phyloP scores from a whole-genome alignment of 2,329 filamentous ascomycete species.

The Cercospora sp. region DNA sequence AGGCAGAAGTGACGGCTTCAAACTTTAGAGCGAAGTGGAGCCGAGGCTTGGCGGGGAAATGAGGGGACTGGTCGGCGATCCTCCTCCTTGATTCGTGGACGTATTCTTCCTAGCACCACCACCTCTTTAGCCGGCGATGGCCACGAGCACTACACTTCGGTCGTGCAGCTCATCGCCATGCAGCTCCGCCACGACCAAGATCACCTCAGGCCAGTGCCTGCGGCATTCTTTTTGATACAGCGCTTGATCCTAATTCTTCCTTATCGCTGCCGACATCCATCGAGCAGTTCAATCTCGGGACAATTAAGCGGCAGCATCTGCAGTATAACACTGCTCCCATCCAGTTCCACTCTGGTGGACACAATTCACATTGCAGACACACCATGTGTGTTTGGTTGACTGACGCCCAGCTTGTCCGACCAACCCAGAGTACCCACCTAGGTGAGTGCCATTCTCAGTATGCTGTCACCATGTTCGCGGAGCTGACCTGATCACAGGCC shows the following conservation, averaged over 20 bases:
- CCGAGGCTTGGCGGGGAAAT: background rate
- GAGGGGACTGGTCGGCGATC: background rate
- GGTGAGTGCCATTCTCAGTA: constrained; percentile 18
- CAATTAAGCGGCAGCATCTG: constrained; percentile 19
- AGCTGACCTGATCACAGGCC: constrained; percentile 26
- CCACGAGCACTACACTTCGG: constrained; percentile 10
- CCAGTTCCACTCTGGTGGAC: constrained; percentile 25
- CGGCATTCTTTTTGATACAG: constrained; percentile 9
- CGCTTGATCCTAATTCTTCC: constrained; percentile 14
- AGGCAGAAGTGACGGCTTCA: background rate
- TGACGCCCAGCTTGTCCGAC: constrained; percentile 32
- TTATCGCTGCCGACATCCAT: constrained; percentile 22
- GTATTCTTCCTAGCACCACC: constrained; percentile 9
- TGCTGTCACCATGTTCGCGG: constrained; percentile 4
- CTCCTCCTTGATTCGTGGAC: constrained; percentile 9
- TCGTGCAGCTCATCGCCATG: constrained; percentile 10
- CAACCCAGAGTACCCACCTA: constrained; percentile 33
- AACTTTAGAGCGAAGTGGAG: background rate
- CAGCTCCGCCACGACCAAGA: constrained; percentile 15
- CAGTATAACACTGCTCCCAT: constrained; percentile 20
- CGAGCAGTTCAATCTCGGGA: constrained; percentile 15
- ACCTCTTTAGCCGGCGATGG: constrained; percentile 12
- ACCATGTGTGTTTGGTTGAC: constrained; percentile 33
- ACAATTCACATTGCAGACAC: constrained; percentile 24
- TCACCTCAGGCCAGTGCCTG: constrained; percentile 12